Evolutionary conservation across 192 early-diverging fungal genomes (phyloP), one percentile per base, ranked within the genome.

Genomic region (Dispira simplex): DNA sequence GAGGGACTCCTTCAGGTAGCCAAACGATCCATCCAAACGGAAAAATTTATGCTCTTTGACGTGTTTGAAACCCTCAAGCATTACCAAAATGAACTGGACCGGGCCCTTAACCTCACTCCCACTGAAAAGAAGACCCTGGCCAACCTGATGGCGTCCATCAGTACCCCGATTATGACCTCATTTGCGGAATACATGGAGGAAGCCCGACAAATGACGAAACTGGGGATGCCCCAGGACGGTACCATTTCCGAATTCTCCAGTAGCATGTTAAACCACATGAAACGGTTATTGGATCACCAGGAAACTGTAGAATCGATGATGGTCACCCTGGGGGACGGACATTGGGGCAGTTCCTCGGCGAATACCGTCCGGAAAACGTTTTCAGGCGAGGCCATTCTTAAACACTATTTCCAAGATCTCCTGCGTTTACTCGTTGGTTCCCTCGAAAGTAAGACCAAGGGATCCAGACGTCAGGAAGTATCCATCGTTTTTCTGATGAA

Each of bases 181-280:
- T 81, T 90, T 64, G 77, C 76, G 32, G 83, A 88, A 14, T 84
- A 89, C 67, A 72, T 81, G 52, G 83, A 85, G 16, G 85, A 89
- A 44, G 73, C 87, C 45, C 83, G 84, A 68, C 87, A 21, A 14
- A 60, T 60, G 58, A 21, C 27, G 10, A 27, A 44, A 32, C 18
- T 60, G 18, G 13, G 12, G 10, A 60, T 91, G 54, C 81, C 87
- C 26, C 70, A 68, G 27, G 91, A 93, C 69, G 91, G 88, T 63
- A 90, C 89, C 44, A 86, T 93, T 3, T 83, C 88, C 65, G 90
- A 93, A 73, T 67, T 90, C 32, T 86, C 89, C 0, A 88, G 81
- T 68, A 84, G 80, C 70, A 87, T 82, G 23, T 71, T 86, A 44
- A 83, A 81, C 60, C 75, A 81, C 39, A 63, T 85, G 62, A 86